Evolutionary conservation across 805 yeast species (phyloP), one percentile per base, ranked within the genome.

Genomic region (Teunomyces kruisii): DNA sequence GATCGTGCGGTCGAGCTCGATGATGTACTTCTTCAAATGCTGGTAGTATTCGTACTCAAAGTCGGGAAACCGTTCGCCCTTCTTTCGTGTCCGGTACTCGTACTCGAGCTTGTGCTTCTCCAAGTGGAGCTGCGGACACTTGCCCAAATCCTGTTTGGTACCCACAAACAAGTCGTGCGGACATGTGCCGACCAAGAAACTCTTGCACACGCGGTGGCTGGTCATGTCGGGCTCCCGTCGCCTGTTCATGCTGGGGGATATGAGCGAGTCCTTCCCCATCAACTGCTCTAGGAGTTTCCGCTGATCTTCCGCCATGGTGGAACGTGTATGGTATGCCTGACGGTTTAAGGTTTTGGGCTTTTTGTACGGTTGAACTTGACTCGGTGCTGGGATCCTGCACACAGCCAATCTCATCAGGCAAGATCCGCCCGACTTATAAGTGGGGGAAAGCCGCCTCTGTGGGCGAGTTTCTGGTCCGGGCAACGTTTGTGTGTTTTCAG

Each of bases 131-230:
- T 76, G 78, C 0, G 88, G 88, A 59, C 98, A 91, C 47, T 75
- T 75, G 1, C 97, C 97, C 50, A 87, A 65, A 58, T 86, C 88
- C 57, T 85, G 86, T 61, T 89, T 90, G 9, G 97, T 88, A 6
- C 88, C 88, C 9, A 75, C 75, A 57, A 91, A 87, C 39, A 90
- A 62, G 51, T 90, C 97, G 61, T 86, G 84, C 0, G 96, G 92
- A 55, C 98, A 91, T 7, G 79, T 77, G 0, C 94, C 96, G 12
- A 88, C 88, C n/a, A 91, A 62, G 59, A 83, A 91, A 14, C 86
- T 73, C 59, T 86, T 86, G 65, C 98, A 91, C 6, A 89, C 82
- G 36, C 80, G 70, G 10, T 42, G 74, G 62, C 50, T 68, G 38
- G 66, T 70, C 67, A 64, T 72, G 53, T 58, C 80, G 45, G 62